Evolutionary conservation across 2,329 filamentous ascomycete species (phyloP).

Genomic region (Aureobasidium sp.): DNA sequence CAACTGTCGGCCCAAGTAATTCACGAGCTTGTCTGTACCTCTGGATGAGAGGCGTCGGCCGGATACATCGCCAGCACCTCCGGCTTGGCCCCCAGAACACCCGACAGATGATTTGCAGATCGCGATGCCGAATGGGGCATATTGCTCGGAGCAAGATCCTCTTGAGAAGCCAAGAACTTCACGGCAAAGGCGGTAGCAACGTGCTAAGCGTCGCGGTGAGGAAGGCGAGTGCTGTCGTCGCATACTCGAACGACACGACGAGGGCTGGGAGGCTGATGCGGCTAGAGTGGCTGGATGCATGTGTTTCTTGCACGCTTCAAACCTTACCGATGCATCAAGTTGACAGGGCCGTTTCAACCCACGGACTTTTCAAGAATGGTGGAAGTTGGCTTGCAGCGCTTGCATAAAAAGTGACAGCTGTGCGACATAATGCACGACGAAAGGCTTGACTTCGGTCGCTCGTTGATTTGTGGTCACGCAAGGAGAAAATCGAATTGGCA

Average conservation of each 20-base stretch:
- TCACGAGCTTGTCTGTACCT: not conserved
- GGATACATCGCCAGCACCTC: not conserved
- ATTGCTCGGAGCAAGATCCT: not conserved
- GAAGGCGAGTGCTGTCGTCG: not conserved
- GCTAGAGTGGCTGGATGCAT: not conserved
- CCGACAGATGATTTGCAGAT: not conserved
- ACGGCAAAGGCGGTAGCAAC: not conserved
- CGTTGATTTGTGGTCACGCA: not conserved
- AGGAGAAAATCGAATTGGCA: not conserved
- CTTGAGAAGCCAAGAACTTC: not conserved
- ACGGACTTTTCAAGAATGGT: not conserved
- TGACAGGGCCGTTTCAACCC: constrained; percentile 6
- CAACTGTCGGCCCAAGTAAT: not conserved
- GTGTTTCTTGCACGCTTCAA: constrained; percentile 8
- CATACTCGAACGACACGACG: not conserved
- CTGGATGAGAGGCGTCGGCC: not conserved
- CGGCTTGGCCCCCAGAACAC: constrained; percentile 7
- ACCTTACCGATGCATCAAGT: constrained; percentile 8
- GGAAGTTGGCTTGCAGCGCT: constrained; percentile 2
- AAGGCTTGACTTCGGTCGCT: not conserved
- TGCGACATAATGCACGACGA: not conserved
- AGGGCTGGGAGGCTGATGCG: constrained; percentile 2
- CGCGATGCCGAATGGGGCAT: not conserved
- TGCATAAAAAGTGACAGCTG: not conserved
- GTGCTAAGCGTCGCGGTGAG: not conserved